Base-by-base conservation (phyloP, 1,139 yeast species). In the Geotrichum reessii region DNA sequence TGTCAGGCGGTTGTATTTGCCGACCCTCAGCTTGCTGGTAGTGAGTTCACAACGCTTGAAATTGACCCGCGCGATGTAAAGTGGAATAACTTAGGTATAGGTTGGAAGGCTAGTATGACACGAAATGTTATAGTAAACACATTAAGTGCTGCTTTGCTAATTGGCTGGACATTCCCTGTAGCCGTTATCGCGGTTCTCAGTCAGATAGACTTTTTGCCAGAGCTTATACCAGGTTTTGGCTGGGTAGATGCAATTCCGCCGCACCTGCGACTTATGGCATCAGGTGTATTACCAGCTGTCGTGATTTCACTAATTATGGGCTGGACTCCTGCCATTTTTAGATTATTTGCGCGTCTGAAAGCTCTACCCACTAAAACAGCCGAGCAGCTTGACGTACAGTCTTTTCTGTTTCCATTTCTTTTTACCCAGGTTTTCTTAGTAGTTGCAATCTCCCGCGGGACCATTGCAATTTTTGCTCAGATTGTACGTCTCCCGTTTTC, bases 121-220 rank as follows among this genome's bases (percentile, higher is more conserved):
- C 44, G 62, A 19, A 74, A 76, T 55, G 65, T 79, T 8, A 71
- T 78, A 42, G 87, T 92, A 0, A 74, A 78, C 61, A 75, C 84
- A 12, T 78, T 83, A 5, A 76, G 86, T 62, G 71, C 78, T 17
- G 78, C 83, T 3, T 66, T 86, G 64, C 78, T 88, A 56, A 76
- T 87, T 21, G 83, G 88, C 65, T 89, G 96, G 96, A 86, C 95
- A 42, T 79, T 89, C 62, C 96, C 96, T 1, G 93, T 88, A 14
- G 89, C 95, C 3, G 84, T 88, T 62, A 87, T 89, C 25, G 95
- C 95, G 73, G 76, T 84, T 59, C 82, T 89, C 60, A 86, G 96
- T 17, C 89, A 89, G 67, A 76, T 87, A 54, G 84, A 85, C 58
- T 84, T 81, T 66, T 77, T 89, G 64, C 78, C 81, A 4, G 73